These are phyloP conservation scores for Thymus mandschuricus DNA, from an alignment of 257 asterid genomes.

Conservation along the genomic window DNA sequence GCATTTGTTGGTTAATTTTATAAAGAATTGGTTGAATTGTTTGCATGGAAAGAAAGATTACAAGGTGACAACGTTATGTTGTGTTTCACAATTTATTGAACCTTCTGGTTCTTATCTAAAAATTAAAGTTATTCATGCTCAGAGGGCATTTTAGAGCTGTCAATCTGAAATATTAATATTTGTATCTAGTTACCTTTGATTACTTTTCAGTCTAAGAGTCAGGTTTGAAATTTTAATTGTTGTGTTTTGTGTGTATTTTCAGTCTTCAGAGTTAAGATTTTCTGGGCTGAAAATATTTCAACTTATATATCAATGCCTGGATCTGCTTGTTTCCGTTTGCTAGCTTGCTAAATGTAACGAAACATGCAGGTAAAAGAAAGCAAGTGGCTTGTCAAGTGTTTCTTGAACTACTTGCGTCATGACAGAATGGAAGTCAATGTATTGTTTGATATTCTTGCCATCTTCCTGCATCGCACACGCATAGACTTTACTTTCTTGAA, in stretches of 20 bases:
- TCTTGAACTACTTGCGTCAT: slow-evolving; percentile 88
- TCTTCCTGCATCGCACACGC: slow-evolving; percentile 88
- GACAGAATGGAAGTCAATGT: slow-evolving; percentile 86
- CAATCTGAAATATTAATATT: slow-evolving; percentile 15
- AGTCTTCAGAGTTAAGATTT: too few species aligned
- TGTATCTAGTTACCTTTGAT: not conserved
- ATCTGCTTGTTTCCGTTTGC: slow-evolving; percentile 10
- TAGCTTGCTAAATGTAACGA: slow-evolving; percentile 26
- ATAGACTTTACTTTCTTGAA: slow-evolving; percentile 95
- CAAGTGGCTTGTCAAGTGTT: slow-evolving; percentile 99
- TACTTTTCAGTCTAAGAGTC: not conserved
- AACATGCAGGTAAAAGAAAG: slow-evolving; percentile 93
- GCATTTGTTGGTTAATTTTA: not conserved
- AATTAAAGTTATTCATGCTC: slow-evolving; percentile 13
- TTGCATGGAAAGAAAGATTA: not conserved
- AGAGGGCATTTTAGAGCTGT: not conserved
- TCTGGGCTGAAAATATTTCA: slow-evolving; percentile 16
- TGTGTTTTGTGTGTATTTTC: too few species aligned
- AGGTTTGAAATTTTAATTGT: slow-evolving; percentile 6
- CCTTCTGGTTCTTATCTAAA: not conserved
- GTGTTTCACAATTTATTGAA: not conserved
- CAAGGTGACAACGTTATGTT: not conserved
- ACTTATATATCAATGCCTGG: slow-evolving; percentile 8
- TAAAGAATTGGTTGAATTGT: not conserved
- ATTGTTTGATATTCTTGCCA: slow-evolving; percentile 87